A percentile compares a stretch with the other conserved stretches of the same genome.
Conservation (phyloP, 164 flowering plant species). For the Liquidambar formosana region DNA sequence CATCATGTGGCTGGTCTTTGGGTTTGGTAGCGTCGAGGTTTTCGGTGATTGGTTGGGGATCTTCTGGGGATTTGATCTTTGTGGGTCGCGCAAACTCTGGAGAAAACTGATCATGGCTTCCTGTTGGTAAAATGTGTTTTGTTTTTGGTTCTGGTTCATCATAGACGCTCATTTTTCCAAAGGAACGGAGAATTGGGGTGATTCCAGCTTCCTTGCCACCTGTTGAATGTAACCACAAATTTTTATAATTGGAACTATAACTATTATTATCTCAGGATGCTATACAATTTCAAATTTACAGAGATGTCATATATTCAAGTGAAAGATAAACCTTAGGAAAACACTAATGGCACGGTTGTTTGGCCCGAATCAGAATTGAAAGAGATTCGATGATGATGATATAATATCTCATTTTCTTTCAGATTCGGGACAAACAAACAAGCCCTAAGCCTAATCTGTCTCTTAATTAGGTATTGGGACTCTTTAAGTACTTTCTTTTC, state of each 20-base stretch:
- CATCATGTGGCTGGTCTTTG: conserved; percentile 8
- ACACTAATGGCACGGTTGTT: too few relatives aligned
- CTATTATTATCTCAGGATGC: too few relatives aligned
- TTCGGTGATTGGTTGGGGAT: not conserved
- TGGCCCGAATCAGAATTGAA: too few relatives aligned
- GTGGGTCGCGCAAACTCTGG: conserved; percentile 28
- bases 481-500: too few relatives aligned
- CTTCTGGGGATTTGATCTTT: conserved; percentile 2
- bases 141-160: conserved; percentile 21
- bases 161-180: conserved; percentile 37
- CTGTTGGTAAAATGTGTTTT: conserved; percentile 14
- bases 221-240: conserved; percentile 7
- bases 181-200: conserved; percentile 24
- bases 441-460: too few relatives aligned
- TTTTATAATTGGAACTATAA: not conserved
- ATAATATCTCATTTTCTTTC: too few relatives aligned
- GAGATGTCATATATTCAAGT: too few relatives aligned
- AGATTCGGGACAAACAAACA: too few relatives aligned
- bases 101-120: conserved; percentile 61
- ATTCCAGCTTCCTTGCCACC: conserved; percentile 47
- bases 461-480: too few relatives aligned
- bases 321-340: too few relatives aligned
- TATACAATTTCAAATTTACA: too few relatives aligned
- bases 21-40: conserved; percentile 23
- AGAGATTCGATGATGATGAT: too few relatives aligned